Evolutionary conservation across 2,329 filamentous ascomycete genomes (phyloP), one percentile per base, ranked within the genome.

Genomic region (Epichloe gansuensis): DNA sequence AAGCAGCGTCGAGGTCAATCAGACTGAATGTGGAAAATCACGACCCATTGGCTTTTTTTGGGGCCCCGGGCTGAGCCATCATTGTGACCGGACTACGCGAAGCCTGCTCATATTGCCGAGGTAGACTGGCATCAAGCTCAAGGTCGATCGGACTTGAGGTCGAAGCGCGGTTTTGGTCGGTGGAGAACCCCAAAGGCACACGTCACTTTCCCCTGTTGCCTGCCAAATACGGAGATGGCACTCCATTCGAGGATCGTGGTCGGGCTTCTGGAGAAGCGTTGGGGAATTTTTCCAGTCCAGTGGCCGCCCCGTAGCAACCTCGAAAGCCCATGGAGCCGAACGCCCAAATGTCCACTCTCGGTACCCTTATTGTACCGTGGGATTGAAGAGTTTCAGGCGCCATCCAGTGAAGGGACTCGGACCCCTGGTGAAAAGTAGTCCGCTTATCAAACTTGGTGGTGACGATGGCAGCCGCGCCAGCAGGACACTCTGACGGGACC

Each of bases 401-500:
- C 87, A 91, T 90, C 85, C 87, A 93, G 65, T 89, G 82, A 2
- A 84, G 83, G 0, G 87, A 91, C 23, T 87, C 87, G 0, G 87
- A 91, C 23, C 87, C 87, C 51, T n/a, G n/a, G 90, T 85, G 50
- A 91, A 84, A 0, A 0, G 87, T 91, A 3, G 83, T 84, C 51
- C 87, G 75, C 68, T 91, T 91, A 60, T 86, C 82, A 50, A 83
- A 76, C 58, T 85, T 83, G 39, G 76, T 84, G 63, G 89, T 85
- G 53, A 90, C 78, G 45, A 88, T 79, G 44, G 85, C 86, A 34
- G 87, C 85, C 46, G 93, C 86, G 57, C 87, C 87, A 65, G 36
- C 36, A 15, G 36, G 13, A 39, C 36, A 91, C 36, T 39, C 36
- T 39, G 36, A 93, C 36, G n/a, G 36, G 36, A 39, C 80, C 2